phyloP scores from a whole-genome alignment of 2,329 filamentous ascomycete species.

The Neoascochyta sp. region DNA sequence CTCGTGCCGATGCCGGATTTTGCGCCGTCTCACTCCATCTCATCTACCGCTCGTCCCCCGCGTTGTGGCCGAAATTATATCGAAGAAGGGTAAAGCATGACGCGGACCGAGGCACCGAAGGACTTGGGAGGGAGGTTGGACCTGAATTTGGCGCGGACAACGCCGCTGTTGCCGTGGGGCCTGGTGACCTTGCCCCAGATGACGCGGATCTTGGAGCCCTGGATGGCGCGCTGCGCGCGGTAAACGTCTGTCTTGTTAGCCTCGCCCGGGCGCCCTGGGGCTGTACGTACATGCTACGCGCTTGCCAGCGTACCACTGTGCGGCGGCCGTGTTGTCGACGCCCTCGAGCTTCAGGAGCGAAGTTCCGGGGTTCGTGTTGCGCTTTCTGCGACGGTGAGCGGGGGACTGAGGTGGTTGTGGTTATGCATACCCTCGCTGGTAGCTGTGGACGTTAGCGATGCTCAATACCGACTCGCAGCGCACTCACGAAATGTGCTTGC shows the following conservation, averaged over 20 bases:
- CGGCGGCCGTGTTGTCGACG: constrained; percentile 84
- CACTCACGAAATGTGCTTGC: constrained; percentile 93
- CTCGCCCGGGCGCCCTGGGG: constrained; percentile 2
- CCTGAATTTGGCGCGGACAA: constrained; percentile 96
- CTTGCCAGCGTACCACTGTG: constrained; percentile 96
- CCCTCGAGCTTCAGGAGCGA: constrained; percentile 98
- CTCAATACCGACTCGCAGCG: constrained; percentile 49
- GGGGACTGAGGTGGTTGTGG: constrained; percentile 6
- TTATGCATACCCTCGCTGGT: constrained; percentile 65
- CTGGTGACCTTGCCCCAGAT: constrained; percentile 96
- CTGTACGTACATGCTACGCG: constrained; percentile 69
- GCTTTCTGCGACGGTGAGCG: constrained; percentile 56
- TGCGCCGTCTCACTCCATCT: constrained; percentile 28
- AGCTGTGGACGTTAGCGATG: constrained; percentile 48
- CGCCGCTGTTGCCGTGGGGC: constrained; percentile 95
- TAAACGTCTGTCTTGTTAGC: constrained; percentile 63
- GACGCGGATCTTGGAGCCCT: constrained; percentile 95
- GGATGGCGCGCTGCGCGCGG: constrained; percentile 88
- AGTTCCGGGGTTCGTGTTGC: constrained; percentile 83
- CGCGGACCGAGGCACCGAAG: constrained; percentile 80
- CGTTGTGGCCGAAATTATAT: constrained; percentile 62
- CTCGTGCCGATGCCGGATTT: constrained; percentile 27
- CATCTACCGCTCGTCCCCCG: constrained; percentile 26
- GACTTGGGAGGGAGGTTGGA: constrained; percentile 93
- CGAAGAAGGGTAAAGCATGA: constrained; percentile 97